A percentile compares a stretch with the other conserved stretches of the same genome.
Conservation (phyloP, 495 filamentous ascomycete species). For the Penicillium steckii region DNA sequence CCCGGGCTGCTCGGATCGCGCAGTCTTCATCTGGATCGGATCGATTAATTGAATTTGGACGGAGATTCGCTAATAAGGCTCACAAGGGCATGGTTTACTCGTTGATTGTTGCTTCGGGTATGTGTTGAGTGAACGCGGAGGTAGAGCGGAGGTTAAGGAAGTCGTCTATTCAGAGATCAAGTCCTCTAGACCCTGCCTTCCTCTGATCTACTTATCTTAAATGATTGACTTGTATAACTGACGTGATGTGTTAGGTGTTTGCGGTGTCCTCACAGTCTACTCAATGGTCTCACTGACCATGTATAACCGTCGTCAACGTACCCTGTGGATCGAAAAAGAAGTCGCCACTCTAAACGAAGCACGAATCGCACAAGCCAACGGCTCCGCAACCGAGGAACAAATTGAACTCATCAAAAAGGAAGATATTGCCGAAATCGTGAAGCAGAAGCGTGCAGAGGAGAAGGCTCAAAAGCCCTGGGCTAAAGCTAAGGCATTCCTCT, state of each 20-base stretch:
- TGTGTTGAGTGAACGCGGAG: slow-evolving; percentile 16
- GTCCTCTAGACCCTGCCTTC: too few relatives aligned
- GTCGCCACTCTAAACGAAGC: slow-evolving; percentile 60
- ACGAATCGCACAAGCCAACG: slow-evolving; percentile 58
- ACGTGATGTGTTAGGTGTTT: slow-evolving; percentile 53
- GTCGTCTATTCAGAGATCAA: too few relatives aligned
- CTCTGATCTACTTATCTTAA: neutral
- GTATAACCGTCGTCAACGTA: slow-evolving; percentile 73
- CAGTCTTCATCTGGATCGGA: slow-evolving; percentile 65
- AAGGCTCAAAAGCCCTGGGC: slow-evolving; percentile 45
- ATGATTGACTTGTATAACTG: neutral
- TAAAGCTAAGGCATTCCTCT: slow-evolving; percentile 41
- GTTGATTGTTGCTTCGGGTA: slow-evolving; percentile 81
- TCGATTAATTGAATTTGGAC: slow-evolving; percentile 61
- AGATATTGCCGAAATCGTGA: slow-evolving; percentile 47
- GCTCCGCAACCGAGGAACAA: slow-evolving; percentile 56
- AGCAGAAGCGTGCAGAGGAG: slow-evolving; percentile 44
- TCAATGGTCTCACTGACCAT: slow-evolving; percentile 82
- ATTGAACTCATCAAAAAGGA: slow-evolving; percentile 58
- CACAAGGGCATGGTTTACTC: slow-evolving; percentile 74
- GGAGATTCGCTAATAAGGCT: slow-evolving; percentile 76
- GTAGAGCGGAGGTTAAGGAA: neutral
- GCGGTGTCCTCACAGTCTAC: slow-evolving; percentile 72
- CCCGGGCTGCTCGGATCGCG: slow-evolving; percentile 64
- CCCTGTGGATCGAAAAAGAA: slow-evolving; percentile 63